Conservation (phyloP, 2,329 filamentous ascomycete species). For the Aspergillus intermedius region DNA sequence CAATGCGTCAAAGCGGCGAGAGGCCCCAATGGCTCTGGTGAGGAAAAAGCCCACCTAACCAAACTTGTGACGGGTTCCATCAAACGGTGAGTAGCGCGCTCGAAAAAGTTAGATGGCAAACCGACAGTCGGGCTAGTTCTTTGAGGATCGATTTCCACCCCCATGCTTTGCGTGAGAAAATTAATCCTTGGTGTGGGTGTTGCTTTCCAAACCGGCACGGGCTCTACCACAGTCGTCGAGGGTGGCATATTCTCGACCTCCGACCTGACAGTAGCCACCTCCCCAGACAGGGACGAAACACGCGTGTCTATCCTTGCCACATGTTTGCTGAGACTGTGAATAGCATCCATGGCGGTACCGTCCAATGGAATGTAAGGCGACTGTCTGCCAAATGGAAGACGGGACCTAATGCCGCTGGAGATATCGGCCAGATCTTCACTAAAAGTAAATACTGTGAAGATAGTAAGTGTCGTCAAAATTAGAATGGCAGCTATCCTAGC, state of each 20-base stretch:
- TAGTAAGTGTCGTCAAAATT: slow-evolving; percentile 6
- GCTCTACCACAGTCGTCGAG: slow-evolving; percentile 14
- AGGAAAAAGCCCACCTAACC: background rate
- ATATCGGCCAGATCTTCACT: slow-evolving; percentile 9
- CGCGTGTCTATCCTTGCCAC: slow-evolving; percentile 23
- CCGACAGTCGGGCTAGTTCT: slow-evolving; percentile 54
- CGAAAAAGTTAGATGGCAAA: slow-evolving; percentile 18
- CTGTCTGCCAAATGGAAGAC: slow-evolving; percentile 3
- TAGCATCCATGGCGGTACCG: slow-evolving; percentile 15
- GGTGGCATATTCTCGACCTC: slow-evolving; percentile 16
- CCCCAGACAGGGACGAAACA: slow-evolving; percentile 25
- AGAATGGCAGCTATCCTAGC: slow-evolving; percentile 6
- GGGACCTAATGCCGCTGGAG: slow-evolving; percentile 12
- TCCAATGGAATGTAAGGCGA: slow-evolving; percentile 15
- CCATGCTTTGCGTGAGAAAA: slow-evolving; percentile 61
- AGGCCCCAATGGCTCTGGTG: slow-evolving; percentile 32
- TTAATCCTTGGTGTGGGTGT: slow-evolving; percentile 52
- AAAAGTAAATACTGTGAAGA: slow-evolving; percentile 10
- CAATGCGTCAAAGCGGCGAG: slow-evolving; percentile 60
- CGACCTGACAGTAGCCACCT: slow-evolving; percentile 19
- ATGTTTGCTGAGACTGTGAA: slow-evolving; percentile 20
- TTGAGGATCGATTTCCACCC: slow-evolving; percentile 56
- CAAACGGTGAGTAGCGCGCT: slow-evolving; percentile 11
- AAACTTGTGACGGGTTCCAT: background rate
- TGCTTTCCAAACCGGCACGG: slow-evolving; percentile 9